Evolutionary conservation across 495 filamentous ascomycete genomes (phyloP).

Genomic region (Letharia lupina): DNA sequence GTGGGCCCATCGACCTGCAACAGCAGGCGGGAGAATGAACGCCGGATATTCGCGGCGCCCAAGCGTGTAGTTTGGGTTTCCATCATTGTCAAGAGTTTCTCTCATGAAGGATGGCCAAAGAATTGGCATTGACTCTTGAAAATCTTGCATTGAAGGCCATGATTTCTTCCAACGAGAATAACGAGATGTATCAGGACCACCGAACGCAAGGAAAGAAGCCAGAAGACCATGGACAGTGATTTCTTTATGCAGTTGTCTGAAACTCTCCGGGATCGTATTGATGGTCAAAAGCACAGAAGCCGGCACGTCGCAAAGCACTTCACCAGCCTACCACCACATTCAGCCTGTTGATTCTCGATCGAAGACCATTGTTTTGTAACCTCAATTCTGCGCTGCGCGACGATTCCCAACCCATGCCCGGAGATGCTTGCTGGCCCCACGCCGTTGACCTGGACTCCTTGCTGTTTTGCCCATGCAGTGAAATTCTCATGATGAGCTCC

Average conservation of each 20-base stretch:
- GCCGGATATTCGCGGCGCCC: neutral
- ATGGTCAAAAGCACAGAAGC: conserved; percentile 52
- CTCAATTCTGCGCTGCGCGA: conserved; percentile 55
- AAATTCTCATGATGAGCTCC: conserved; percentile 45
- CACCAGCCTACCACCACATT: conserved; percentile 33
- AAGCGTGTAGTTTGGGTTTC: neutral
- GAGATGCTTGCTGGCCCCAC: conserved; percentile 52
- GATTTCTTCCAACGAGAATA: conserved; percentile 56
- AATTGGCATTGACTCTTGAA: conserved; percentile 58
- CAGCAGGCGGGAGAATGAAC: conserved; percentile 35
- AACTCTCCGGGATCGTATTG: conserved; percentile 47
- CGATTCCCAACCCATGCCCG: conserved; percentile 64
- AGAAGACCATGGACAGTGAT: conserved; percentile 61
- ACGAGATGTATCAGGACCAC: conserved; percentile 28
- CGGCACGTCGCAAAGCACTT: conserved; percentile 56
- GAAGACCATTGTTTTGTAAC: conserved; percentile 33
- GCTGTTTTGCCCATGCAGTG: conserved; percentile 50
- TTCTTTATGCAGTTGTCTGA: conserved; percentile 38
- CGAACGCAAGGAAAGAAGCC: conserved; percentile 58
- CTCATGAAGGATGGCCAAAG: conserved; percentile 48
- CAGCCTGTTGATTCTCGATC: conserved; percentile 8
- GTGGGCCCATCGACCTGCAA: conserved; percentile 32
- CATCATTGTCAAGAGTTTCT: conserved; percentile 22
- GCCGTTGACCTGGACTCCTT: conserved; percentile 51
- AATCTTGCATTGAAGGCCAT: conserved; percentile 53